Evolutionary conservation across 2,329 filamentous ascomycete genomes (phyloP).

Genomic region (Coniochaeta hoffmannii): DNA sequence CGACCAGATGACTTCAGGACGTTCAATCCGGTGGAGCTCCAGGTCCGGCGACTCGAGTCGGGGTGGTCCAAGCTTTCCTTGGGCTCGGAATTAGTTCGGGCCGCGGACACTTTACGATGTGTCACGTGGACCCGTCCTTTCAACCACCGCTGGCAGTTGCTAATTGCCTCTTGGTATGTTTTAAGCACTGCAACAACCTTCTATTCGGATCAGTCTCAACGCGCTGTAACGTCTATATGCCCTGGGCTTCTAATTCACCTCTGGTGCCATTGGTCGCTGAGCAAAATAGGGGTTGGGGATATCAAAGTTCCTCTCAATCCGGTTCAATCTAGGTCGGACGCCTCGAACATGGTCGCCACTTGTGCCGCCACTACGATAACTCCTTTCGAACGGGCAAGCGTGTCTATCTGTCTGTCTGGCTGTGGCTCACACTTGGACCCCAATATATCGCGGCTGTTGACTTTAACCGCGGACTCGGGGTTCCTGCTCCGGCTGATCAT

Average conservation of each 20-base stretch:
- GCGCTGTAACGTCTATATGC: too few relatives aligned
- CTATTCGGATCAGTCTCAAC: too few relatives aligned
- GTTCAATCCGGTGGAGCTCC: conserved; percentile 6
- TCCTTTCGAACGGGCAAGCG: too few relatives aligned
- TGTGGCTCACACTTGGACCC: not conserved
- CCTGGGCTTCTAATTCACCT: too few relatives aligned
- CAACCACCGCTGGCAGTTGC: not conserved
- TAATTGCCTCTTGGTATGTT: too few relatives aligned
- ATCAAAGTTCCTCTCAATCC: too few relatives aligned
- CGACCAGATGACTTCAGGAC: not conserved
- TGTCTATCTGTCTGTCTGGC: not conserved
- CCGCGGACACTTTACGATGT: not conserved
- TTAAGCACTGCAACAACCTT: too few relatives aligned
- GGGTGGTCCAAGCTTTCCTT: not conserved
- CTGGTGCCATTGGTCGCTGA: too few relatives aligned
- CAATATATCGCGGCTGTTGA: not conserved
- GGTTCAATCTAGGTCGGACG: too few relatives aligned
- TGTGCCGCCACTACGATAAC: too few relatives aligned
- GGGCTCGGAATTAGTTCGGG: not conserved
- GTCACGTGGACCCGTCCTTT: not conserved
- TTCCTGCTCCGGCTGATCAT: not conserved
- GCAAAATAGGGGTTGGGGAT: too few relatives aligned
- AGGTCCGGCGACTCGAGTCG: not conserved
- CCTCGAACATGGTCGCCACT: too few relatives aligned
- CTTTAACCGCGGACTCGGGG: not conserved